phyloP scores from a whole-genome alignment of 805 yeast genomes.

The Myxozyma sirexii region DNA sequence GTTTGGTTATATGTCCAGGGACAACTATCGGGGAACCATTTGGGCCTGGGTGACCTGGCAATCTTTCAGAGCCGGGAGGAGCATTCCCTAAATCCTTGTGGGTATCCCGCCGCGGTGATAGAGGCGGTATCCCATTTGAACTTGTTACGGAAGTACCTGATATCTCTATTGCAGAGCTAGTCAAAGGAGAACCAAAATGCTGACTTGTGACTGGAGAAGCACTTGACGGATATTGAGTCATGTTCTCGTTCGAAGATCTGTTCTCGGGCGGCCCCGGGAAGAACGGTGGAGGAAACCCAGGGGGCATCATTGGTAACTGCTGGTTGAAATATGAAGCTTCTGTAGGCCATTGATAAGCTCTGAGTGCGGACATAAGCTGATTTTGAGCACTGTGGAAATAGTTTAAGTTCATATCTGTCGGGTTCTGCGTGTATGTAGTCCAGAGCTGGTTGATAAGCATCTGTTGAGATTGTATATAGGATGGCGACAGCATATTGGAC shows the following conservation, averaged over 20 bases:
- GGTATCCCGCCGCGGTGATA: not conserved
- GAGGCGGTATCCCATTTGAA: not conserved
- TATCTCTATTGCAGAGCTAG: not conserved
- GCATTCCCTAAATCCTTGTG: not conserved
- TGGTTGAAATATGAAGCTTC: not conserved
- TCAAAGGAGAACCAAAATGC: not conserved
- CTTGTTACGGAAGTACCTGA: not conserved
- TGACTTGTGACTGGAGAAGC: not conserved
- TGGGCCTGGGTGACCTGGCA: not conserved
- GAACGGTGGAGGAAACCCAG: not conserved
- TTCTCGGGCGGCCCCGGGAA: not conserved
- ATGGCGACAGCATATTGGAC: not conserved
- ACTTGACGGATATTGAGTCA: not conserved
- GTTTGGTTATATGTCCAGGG: not conserved
- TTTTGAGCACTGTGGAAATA: not conserved
- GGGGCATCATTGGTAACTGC: not conserved
- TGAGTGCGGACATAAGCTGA: not conserved
- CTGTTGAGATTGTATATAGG: not conserved
- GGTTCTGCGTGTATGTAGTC: conserved; percentile 6
- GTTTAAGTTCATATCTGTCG: not conserved
- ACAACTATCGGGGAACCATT: not conserved
- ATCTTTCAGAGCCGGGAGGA: not conserved
- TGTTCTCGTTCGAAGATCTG: not conserved
- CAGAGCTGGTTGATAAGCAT: not conserved
- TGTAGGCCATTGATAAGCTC: not conserved